Conservation (phyloP, 768 basidiomycete species). For the Tylopilus balloui region DNA sequence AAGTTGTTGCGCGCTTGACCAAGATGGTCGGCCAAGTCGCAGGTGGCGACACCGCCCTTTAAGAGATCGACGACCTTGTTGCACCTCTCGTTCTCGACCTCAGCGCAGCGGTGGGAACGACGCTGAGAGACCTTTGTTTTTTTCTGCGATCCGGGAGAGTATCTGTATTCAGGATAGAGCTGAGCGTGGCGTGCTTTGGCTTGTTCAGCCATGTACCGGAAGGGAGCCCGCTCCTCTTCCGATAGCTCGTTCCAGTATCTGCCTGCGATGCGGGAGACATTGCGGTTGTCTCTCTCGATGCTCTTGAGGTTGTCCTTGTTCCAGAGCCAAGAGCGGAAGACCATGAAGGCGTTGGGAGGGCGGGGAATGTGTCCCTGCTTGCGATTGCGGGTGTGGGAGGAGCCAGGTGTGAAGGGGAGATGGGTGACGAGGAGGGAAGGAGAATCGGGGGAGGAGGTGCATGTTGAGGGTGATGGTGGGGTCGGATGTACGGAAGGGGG, state of each 20-base stretch:
- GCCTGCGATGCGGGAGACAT: conserved; percentile 67
- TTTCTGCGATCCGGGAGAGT: conserved; percentile 43
- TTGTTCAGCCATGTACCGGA: conserved; percentile 43
- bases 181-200: conserved; percentile 45
- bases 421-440: conserved; percentile 23
- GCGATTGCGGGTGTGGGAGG: conserved; percentile 41
- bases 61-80: conserved; percentile 35
- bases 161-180: conserved; percentile 59
- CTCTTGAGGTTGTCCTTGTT: conserved; percentile 44
- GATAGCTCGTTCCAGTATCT: conserved; percentile 59
- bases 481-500: conserved; percentile 3
- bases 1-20: conserved; percentile 5
- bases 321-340: conserved; percentile 71
- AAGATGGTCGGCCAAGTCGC: conserved; percentile 25
- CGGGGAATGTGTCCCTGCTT: conserved; percentile 58
- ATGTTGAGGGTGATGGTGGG: conserved; percentile 18
- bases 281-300: conserved; percentile 66
- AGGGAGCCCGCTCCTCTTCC: conserved; percentile 43
- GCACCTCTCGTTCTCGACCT: conserved; percentile 38
- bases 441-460: conserved; percentile 15
- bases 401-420: conserved; percentile 27
- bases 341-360: conserved; percentile 83
- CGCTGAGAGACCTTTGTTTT: conserved; percentile 29
- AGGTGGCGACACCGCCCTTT: conserved; percentile 32
- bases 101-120: conserved; percentile 30